Conservation (phyloP, 257 asterid species). For the Scutellaria barbata region DNA sequence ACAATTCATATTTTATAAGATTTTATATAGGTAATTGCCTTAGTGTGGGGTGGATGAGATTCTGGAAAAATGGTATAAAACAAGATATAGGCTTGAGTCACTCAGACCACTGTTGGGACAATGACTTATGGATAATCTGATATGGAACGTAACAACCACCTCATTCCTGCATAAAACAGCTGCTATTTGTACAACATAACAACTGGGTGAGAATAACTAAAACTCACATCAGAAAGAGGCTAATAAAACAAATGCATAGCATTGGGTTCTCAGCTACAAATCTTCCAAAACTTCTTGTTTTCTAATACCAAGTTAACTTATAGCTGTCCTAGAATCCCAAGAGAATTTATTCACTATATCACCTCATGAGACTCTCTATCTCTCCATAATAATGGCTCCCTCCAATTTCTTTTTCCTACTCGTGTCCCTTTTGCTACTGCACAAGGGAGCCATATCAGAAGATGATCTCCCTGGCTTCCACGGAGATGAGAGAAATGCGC, state of each 20-base stretch:
- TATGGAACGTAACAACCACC: neutral
- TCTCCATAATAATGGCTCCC: constrained; percentile 38
- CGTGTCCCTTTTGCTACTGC: constrained; percentile 36
- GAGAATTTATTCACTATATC: constrained; percentile 19
- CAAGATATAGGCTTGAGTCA: no score
- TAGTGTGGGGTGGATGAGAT: no score
- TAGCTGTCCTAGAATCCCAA: constrained; percentile 46
- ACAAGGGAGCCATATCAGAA: constrained; percentile 24
- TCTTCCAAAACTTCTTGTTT: constrained; percentile 52
- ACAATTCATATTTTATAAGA: no score
- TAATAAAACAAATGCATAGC: constrained; percentile 15
- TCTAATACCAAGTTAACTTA: constrained; percentile 42
- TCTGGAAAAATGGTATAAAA: no score
- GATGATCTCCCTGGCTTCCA: constrained; percentile 46
- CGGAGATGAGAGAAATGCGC: constrained; percentile 67
- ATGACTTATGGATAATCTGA: neutral
- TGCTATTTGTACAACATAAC: neutral
- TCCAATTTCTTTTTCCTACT: constrained; percentile 38
- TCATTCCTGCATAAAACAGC: neutral
- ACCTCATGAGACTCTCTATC: constrained; percentile 17
- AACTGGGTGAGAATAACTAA: constrained; percentile 31
- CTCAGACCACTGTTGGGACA: no score
- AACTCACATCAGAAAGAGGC: neutral
- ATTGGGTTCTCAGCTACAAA: constrained; percentile 56
- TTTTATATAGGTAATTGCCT: no score